These are phyloP conservation scores for Diplodia scrobiculata DNA, from an alignment of 2,329 filamentous ascomycete genomes.

Conservation along the genomic window DNA sequence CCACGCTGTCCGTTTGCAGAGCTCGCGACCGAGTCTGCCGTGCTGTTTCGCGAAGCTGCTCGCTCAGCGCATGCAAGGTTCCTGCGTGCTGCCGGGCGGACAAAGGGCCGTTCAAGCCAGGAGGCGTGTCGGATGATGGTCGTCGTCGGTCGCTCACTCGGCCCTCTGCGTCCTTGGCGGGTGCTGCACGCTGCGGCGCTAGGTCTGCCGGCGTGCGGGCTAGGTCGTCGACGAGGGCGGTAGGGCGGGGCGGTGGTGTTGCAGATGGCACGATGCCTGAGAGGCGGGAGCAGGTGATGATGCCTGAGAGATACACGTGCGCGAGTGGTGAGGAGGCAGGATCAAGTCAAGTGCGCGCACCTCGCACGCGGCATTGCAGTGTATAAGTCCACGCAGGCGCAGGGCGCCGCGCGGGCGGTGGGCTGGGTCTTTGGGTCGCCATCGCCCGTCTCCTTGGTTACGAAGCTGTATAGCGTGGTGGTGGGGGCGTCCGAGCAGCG, in stretches of 20 bases:
- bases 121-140: constrained; percentile 25
- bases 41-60: constrained; percentile 21
- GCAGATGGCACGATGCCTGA: background rate
- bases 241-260: constrained; percentile 3
- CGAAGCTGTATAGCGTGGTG: constrained; percentile 20
- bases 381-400: background rate
- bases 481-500: constrained; percentile 23
- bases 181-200: background rate
- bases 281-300: background rate
- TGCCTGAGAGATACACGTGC: background rate
- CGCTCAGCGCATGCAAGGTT: constrained; percentile 27
- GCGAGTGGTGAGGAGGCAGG: constrained; percentile 12
- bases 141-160: constrained; percentile 4
- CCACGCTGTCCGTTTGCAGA: constrained; percentile 14
- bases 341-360: too few species aligned
- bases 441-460: constrained; percentile 16
- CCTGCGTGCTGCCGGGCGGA: constrained; percentile 16
- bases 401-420: constrained; percentile 11
- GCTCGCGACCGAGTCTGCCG: constrained; percentile 17
- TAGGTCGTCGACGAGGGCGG: background rate
- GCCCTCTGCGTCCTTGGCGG: constrained; percentile 8
- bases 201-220: background rate
- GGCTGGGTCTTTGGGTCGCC: constrained; percentile 20
- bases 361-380: background rate
- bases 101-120: constrained; percentile 24